Evolutionary conservation across 805 yeast species (phyloP), one percentile per base, ranked within the genome.

Genomic region (Sugiyamaella chiloensis): DNA sequence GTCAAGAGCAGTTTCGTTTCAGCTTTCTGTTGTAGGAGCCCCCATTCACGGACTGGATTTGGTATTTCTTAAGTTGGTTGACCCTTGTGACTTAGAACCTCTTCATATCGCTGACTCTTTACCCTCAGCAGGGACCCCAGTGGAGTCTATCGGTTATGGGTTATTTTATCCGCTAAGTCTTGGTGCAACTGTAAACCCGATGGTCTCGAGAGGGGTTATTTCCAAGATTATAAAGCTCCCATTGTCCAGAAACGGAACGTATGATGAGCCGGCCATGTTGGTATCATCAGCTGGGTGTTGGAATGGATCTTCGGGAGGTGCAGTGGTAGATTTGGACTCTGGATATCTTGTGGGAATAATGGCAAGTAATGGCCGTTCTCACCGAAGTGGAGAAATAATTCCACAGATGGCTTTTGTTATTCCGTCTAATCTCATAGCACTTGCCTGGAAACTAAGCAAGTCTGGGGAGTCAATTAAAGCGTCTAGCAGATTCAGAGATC

Each of bases 291-390:
- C 70, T 2, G 60, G 62, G 20, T 66, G 70, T 55, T 66, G 70
- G 70, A 66, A 66, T 27, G 70, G 70, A 1, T 64, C 69, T 16
- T 65, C 69, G 7, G 70, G 70, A 4, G 70, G 70, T 5, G 68
- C 60, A 0, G 51, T 66, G 4, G 52, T 63, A 37, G 53, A 61
- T 44, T 16, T 34, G 3, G 24, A 35, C 1, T 16, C 46, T 8
- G 44, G 54, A 16, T 54, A 59, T 26, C 58, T 66, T 6, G 62
- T 66, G 8, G 70, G 70, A 2, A 57, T 66, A 35, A 62, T 66
- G 69, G 62, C 69, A 9, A 59, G 66, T n/a, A 66, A 66, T 35
- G 70, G 68, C 5, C 52, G 61, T 12, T 58, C 61, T 24, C 62
- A 61, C 36, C 34, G 40, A 11, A 47, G 61, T 2, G 67, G 65